These are phyloP conservation scores for Apophysomyces ossiformis DNA, from an alignment of 371 early-diverging fungal species.

Conservation along the genomic window DNA sequence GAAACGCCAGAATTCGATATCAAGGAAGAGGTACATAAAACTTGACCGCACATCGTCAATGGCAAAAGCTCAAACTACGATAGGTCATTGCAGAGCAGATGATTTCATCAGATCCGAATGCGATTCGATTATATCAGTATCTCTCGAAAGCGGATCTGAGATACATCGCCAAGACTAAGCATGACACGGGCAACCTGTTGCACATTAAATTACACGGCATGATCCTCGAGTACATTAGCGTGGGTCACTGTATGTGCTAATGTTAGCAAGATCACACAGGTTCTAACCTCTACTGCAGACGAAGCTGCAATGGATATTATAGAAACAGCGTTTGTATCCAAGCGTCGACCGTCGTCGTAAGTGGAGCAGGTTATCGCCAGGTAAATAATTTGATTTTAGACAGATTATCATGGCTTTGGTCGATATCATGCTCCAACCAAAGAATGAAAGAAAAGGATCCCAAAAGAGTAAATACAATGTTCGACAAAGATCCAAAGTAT, in stretches of 20 bases:
- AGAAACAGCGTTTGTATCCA: conserved; percentile 8
- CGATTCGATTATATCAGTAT: conserved; percentile 20
- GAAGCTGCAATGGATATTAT: conserved; percentile 28
- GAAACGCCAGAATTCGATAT: conserved; percentile 3
- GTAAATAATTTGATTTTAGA: neutral
- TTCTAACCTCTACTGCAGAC: conserved; percentile 3
- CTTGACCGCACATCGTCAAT: neutral
- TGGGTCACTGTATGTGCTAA: conserved; percentile 19
- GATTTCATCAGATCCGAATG: conserved; percentile 13
- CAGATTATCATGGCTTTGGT: conserved; percentile 15
- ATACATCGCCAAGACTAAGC: neutral
- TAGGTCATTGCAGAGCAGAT: conserved; percentile 13
- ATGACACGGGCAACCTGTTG: neutral
- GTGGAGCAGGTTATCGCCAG: neutral
- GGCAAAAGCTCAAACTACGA: neutral
- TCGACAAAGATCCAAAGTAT: conserved; percentile 15
- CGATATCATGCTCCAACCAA: conserved; percentile 18
- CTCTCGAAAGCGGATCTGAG: conserved; percentile 15
- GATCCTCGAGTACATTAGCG: conserved; percentile 20
- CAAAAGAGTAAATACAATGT: conserved; percentile 4
- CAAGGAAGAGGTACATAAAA: neutral
- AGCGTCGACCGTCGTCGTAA: conserved; percentile 24
- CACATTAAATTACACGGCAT: conserved; percentile 16
- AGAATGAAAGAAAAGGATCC: neutral
- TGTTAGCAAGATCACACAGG: too few species aligned